Evolutionary conservation across 1,284 basidiomycete species (phyloP).

Genomic region (Inonotus obliquus): DNA sequence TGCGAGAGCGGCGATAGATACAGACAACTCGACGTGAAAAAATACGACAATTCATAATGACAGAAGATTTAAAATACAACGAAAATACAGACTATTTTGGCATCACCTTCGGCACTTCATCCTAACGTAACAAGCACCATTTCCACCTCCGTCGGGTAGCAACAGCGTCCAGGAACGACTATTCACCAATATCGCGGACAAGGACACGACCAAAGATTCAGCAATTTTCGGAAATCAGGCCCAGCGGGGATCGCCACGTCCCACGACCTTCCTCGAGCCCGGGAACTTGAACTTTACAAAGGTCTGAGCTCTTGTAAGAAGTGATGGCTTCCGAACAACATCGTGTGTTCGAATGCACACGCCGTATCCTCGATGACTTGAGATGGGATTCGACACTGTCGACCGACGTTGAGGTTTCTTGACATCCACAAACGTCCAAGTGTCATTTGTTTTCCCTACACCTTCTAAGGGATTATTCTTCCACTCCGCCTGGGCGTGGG

Average conservation of each 20-base stretch:
- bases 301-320: conserved; percentile 17
- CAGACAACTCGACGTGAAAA: no score
- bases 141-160: neutral
- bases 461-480: neutral
- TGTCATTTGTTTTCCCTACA: neutral
- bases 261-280: conserved; percentile 15
- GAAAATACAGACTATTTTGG: no score
- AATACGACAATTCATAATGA: no score
- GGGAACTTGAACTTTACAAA: conserved; percentile 11
- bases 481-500: neutral
- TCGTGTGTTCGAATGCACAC: neutral
- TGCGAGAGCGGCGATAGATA: no score
- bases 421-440: conserved; percentile 11
- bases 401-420: conserved; percentile 4
- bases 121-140: neutral
- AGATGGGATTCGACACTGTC: neutral
- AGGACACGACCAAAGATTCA: neutral
- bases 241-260: conserved; percentile 13
- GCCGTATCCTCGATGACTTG: neutral
- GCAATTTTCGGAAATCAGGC: neutral
- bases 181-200: neutral
- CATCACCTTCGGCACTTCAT: neutral
- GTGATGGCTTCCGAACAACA: conserved; percentile 4
- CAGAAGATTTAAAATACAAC: no score
- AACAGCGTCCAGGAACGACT: neutral